These are phyloP conservation scores for Ustilago crameri DNA, from an alignment of 1,284 basidiomycete genomes.

Conservation along the genomic window DNA sequence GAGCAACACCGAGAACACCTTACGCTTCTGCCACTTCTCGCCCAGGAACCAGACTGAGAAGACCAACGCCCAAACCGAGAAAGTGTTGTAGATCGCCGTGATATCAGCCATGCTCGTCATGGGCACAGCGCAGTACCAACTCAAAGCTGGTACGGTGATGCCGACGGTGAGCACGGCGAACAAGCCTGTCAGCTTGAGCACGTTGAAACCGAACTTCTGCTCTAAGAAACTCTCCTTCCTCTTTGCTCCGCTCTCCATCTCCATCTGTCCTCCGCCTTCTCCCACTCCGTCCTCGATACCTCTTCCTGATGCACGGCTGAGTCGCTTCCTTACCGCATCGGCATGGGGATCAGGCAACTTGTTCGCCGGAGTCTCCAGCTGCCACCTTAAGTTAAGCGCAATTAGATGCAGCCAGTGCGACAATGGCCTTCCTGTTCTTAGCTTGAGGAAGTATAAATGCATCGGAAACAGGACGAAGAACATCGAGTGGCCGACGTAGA, in stretches of 20 bases:
- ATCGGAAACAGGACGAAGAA: constrained; percentile 61
- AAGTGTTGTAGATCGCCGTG: constrained; percentile 67
- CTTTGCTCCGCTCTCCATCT: constrained; percentile 12
- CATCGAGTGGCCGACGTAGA: constrained; percentile 63
- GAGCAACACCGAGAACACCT: constrained; percentile 62
- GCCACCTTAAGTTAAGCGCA: constrained; percentile 59
- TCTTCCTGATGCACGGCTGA: constrained; percentile 38
- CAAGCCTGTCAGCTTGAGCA: constrained; percentile 37
- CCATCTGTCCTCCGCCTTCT: constrained; percentile 2
- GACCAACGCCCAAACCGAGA: constrained; percentile 66
- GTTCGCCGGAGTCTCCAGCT: constrained; percentile 43
- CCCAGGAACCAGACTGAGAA: constrained; percentile 66
- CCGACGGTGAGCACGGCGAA: constrained; percentile 58
- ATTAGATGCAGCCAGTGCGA: constrained; percentile 57
- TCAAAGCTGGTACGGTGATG: constrained; percentile 63
- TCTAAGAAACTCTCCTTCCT: constrained; percentile 20
- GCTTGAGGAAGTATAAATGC: constrained; percentile 56
- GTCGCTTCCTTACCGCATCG: constrained; percentile 39
- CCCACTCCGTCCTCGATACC: background rate
- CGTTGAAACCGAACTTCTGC: constrained; percentile 42
- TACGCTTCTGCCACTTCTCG: constrained; percentile 61
- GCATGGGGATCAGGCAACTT: constrained; percentile 28
- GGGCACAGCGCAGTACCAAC: constrained; percentile 66
- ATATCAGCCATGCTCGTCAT: constrained; percentile 67
- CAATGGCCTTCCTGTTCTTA: constrained; percentile 36